Percentiles rank a stretch among this genome's conserved stretches.
Evolutionary conservation across 2,329 filamentous ascomycete genomes (phyloP).

Genomic region (Aspergillus sp.): DNA sequence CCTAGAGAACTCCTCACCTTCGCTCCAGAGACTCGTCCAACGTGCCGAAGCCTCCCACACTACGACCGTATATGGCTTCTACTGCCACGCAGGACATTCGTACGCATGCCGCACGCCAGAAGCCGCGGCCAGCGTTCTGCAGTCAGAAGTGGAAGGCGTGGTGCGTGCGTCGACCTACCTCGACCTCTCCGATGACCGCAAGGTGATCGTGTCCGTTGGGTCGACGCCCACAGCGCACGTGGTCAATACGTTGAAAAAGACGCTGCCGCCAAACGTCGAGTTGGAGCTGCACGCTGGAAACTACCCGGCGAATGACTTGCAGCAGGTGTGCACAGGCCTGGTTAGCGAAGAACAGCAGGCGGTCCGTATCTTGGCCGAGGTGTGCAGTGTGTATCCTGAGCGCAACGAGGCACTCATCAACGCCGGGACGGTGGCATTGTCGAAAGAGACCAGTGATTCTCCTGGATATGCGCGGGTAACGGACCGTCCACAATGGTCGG

Average conservation of each 20-base stretch:
- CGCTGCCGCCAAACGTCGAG: slow-evolving; percentile 12
- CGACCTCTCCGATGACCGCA: background rate
- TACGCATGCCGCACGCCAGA: slow-evolving; percentile 23
- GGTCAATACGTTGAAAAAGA: slow-evolving; percentile 12
- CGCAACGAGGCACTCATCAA: slow-evolving; percentile 65
- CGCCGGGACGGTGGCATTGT: slow-evolving; percentile 68
- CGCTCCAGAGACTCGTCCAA: slow-evolving; percentile 12
- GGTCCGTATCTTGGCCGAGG: slow-evolving; percentile 62
- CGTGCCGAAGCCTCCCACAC: slow-evolving; percentile 15
- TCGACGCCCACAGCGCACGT: slow-evolving; percentile 28
- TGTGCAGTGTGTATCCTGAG: slow-evolving; percentile 65
- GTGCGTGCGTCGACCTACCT: slow-evolving; percentile 13
- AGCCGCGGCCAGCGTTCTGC: slow-evolving; percentile 18
- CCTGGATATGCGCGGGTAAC: slow-evolving; percentile 70
- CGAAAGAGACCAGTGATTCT: slow-evolving; percentile 68
- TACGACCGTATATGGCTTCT: slow-evolving; percentile 19
- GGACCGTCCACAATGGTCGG: slow-evolving; percentile 59
- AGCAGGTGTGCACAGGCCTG: slow-evolving; percentile 72
- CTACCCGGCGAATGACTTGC: slow-evolving; percentile 72
- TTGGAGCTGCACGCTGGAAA: slow-evolving; percentile 27
- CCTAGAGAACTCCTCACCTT: slow-evolving; percentile 12
- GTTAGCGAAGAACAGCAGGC: slow-evolving; percentile 26
- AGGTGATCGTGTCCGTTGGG: slow-evolving; percentile 21
- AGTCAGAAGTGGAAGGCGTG: slow-evolving; percentile 18
- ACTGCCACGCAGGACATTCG: slow-evolving; percentile 26